Conservation (phyloP, 176 grass and related monocot genomes). For the sorghum (Sorghum bicolor) region Sorghum_bicolor_NCBIv3 NC_012870.2:68143501-68144000, state of each 20-base stretch:
- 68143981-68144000: slow-evolving; percentile 40
- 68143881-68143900: slow-evolving; percentile 84
- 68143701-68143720: neutral
- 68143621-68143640: neutral
- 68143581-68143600: neutral
- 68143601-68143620: neutral
- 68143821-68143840: slow-evolving; percentile 21
- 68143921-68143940: slow-evolving; percentile 77
- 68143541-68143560: neutral
- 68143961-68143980: slow-evolving; percentile 63
- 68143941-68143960: slow-evolving; percentile 59
- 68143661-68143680: slow-evolving; percentile 12
- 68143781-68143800: slow-evolving; percentile 10
- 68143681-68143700: neutral
- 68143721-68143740: neutral
- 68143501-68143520: neutral
- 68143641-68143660: neutral
- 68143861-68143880: slow-evolving; percentile 54
- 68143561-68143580: neutral
- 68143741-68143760: neutral
- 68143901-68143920: slow-evolving; percentile 71
- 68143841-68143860: neutral
- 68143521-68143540: neutral
- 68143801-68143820: slow-evolving; percentile 17
- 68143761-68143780: neutral